Evolutionary conservation across 1,284 basidiomycete species (phyloP).

Genomic region (Malassezia restricta): DNA sequence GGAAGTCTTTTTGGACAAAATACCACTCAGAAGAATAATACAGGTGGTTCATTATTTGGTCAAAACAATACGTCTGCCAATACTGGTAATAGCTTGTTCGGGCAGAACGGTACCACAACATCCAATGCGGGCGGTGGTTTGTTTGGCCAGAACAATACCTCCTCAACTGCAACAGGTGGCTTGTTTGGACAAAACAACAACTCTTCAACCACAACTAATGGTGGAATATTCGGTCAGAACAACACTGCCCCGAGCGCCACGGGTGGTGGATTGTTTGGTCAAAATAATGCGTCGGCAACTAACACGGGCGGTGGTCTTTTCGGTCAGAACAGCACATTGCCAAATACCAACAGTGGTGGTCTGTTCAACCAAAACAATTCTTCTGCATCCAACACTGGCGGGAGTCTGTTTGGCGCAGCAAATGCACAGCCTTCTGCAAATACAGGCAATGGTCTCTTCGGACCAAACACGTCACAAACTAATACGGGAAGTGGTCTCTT

Average conservation of each 20-base stretch:
- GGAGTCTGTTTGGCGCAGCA: constrained; percentile 6
- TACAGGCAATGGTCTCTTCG: not conserved
- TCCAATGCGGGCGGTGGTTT: constrained; percentile 12
- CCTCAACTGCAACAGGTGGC: constrained; percentile 16
- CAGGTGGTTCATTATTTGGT: constrained; percentile 18
- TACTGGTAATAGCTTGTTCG: not conserved
- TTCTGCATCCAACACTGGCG: not conserved
- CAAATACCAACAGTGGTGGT: not conserved
- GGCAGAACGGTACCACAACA: not conserved
- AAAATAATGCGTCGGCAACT: not conserved
- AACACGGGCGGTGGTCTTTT: constrained; percentile 3
- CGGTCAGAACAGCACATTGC: constrained; percentile 2
- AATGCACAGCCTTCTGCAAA: not conserved
- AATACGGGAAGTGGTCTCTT: not conserved
- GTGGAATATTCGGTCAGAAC: constrained; percentile 3
- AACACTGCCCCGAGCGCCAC: not conserved
- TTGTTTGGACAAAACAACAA: constrained; percentile 16
- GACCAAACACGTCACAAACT: not conserved
- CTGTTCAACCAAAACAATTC: not conserved
- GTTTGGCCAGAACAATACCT: constrained; percentile 16
- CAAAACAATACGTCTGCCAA: not conserved
- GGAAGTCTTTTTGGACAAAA: constrained; percentile 2
- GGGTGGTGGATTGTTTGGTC: constrained; percentile 3
- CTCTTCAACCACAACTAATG: not conserved
- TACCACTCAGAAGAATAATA: not conserved